A percentile compares a stretch with the other conserved stretches of the same genome.
Conservation (phyloP, 2,329 filamentous ascomycete species). For the Colletotrichum sp. region DNA sequence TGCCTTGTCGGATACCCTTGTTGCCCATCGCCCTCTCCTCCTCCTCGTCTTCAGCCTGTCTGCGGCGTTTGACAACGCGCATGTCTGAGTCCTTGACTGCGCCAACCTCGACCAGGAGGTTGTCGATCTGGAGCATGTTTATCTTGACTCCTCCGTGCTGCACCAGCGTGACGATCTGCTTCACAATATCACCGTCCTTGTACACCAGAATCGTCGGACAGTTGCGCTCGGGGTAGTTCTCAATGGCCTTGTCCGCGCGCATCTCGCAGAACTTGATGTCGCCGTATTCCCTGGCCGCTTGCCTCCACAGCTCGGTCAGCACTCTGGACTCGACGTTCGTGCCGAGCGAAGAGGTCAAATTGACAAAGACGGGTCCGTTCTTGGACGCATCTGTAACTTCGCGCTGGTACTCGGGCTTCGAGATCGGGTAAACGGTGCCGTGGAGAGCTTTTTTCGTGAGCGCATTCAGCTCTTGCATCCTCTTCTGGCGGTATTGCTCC, state of each 20-base stretch:
- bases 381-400: slow-evolving; percentile 92
- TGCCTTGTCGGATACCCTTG: slow-evolving; percentile 58
- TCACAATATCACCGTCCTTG: slow-evolving; percentile 88
- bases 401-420: slow-evolving; percentile 90
- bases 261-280: slow-evolving; percentile 99
- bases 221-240: slow-evolving; percentile 94
- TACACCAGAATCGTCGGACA: slow-evolving; percentile 95
- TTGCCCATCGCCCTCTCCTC: slow-evolving; percentile 59
- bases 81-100: slow-evolving; percentile 81
- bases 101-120: slow-evolving; percentile 80
- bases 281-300: slow-evolving; percentile 83
- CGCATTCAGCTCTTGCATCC: slow-evolving; percentile 79
- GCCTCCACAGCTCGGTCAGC: slow-evolving; percentile 83
- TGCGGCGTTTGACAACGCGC: slow-evolving; percentile 70
- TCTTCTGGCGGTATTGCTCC: slow-evolving; percentile 85
- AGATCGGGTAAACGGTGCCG: slow-evolving; percentile 90
- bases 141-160: slow-evolving; percentile 77
- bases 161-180: slow-evolving; percentile 87
- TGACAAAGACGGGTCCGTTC: slow-evolving; percentile 73
- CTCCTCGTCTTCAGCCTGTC: slow-evolving; percentile 64
- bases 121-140: slow-evolving; percentile 77
- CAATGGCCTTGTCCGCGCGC: slow-evolving; percentile 88
- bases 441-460: slow-evolving; percentile 80
- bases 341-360: slow-evolving; percentile 78
- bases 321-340: slow-evolving; percentile 87